Evolutionary conservation across 2,329 filamentous ascomycete genomes (phyloP).

Genomic region (Clonostachys chloroleuca): DNA sequence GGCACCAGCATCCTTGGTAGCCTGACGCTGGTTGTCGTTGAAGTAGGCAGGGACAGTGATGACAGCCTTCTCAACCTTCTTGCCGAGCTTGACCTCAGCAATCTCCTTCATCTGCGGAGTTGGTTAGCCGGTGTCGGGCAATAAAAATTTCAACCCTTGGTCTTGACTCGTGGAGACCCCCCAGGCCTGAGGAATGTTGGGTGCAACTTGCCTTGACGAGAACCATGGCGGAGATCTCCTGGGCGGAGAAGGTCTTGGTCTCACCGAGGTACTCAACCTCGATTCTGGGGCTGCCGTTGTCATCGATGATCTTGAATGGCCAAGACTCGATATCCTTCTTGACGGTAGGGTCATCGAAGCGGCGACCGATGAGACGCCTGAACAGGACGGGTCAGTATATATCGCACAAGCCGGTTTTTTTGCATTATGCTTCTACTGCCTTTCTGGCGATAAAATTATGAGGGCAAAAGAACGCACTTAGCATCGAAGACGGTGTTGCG

Average conservation of each 20-base stretch:
- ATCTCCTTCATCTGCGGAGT: conserved; percentile 90
- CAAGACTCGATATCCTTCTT: conserved; percentile 99
- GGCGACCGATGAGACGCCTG: conserved; percentile 95
- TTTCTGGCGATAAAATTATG: not conserved
- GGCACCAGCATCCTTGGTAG: conserved; percentile 98
- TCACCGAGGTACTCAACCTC: conserved; percentile 94
- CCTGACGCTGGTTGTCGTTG: conserved; percentile 99
- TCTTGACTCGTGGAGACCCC: too few relatives aligned
- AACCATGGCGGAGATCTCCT: conserved; percentile 99
- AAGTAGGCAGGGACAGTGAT: conserved; percentile 99
- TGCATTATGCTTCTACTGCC: not conserved
- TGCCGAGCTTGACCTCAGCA: conserved; percentile 95
- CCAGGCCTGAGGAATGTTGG: not conserved
- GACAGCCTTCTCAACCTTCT: conserved; percentile 98
- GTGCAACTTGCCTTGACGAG: conserved; percentile 75
- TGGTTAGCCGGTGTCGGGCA: conserved; percentile 6
- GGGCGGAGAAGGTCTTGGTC: conserved; percentile 93
- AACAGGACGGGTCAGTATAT: conserved; percentile 5
- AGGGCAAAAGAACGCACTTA: conserved; percentile 62
- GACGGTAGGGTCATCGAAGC: conserved; percentile 91
- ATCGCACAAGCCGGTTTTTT: not conserved
- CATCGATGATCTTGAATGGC: conserved; percentile 98
- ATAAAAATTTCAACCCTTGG: too few relatives aligned
- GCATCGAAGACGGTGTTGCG: conserved; percentile 98
- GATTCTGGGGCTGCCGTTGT: conserved; percentile 83